These are phyloP conservation scores for Penicillium sp. DNA, from an alignment of 2,329 filamentous ascomycete species.

Conservation along the genomic window DNA sequence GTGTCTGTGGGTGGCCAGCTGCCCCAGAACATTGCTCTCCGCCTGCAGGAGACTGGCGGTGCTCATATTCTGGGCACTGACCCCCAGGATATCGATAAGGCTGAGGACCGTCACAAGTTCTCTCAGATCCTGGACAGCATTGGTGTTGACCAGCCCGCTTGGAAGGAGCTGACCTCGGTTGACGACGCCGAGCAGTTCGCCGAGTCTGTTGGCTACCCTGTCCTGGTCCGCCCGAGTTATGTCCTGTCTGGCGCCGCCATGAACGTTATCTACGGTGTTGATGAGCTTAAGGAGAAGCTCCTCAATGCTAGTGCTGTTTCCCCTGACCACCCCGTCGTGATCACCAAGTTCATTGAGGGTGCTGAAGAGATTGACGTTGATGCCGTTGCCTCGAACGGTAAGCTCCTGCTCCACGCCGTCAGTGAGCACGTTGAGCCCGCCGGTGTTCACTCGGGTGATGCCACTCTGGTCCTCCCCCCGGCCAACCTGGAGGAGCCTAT, in stretches of 20 bases:
- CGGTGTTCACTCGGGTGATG: constrained; percentile 96
- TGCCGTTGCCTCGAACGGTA: constrained; percentile 77
- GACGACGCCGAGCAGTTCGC: constrained; percentile 83
- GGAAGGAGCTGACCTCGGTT: constrained; percentile 93
- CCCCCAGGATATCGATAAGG: constrained; percentile 92
- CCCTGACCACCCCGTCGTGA: constrained; percentile 94
- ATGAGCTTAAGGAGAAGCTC: constrained; percentile 91
- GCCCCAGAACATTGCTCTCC: constrained; percentile 93
- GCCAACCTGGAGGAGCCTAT: constrained; percentile 67
- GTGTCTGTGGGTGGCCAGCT: constrained; percentile 95
- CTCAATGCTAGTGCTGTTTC: constrained; percentile 84
- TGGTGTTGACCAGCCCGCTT: constrained; percentile 91
- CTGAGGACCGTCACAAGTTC: constrained; percentile 97
- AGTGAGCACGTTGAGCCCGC: constrained; percentile 96
- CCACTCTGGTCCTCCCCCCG: constrained; percentile 87
- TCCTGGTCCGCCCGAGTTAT: constrained; percentile 89
- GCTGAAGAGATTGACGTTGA: constrained; percentile 96
- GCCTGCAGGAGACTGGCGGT: constrained; percentile 82
- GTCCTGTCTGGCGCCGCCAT: constrained; percentile 97
- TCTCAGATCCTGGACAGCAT: constrained; percentile 95
- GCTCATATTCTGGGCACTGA: constrained; percentile 90
- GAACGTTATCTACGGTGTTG: constrained; percentile 86
- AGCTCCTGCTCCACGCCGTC: constrained; percentile 84
- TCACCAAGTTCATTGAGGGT: constrained; percentile 96
- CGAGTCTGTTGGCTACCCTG: constrained; percentile 79